Base-by-base conservation (phyloP, 139 green algal species). In the Coelastrella sp. region DNA sequence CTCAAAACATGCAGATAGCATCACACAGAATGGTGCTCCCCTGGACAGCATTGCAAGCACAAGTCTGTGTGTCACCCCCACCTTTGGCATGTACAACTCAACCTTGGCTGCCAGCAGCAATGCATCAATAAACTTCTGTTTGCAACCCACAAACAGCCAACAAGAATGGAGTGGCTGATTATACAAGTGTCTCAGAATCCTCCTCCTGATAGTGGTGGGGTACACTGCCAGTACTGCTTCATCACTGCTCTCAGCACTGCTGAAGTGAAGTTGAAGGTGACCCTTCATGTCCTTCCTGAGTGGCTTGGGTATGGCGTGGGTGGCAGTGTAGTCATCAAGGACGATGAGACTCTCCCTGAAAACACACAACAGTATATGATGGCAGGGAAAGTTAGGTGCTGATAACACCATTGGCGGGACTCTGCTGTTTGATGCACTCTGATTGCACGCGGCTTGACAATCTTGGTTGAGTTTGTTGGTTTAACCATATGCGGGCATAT, bases 111-210 rank as follows among this genome's bases (percentile, higher is more conserved):
- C 83, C 17, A 71, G 88, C 79, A 96, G 86, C 74, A 96, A 77
- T 3, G 92, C 92, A 23, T 96, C 94, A 14, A 96, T 60, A 20
- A 96, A 95, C 81, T 94, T 93, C 56, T 91, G 87, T 5, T 73
- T 32, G 6, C 47, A 68, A 10, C 89, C 90, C 3, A 75, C 56
- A n/a, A 96, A 93, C 75, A 96, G 85, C 75, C 93, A 95, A 56
- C 74, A 90, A n/a, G 59, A 68, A 4, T 80, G 80, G 64, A 95
- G 80, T 3, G 85, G 82, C 13, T 61, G 17, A 3, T 91, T 65
- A 87, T 96, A 96, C 17, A 96, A 85, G 60, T 94, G 89, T 6
- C 94, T 82, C 89, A 96, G 89, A 22, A 95, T 90, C 14, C 93
- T 89, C 7, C 92, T 86, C 4, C 92, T 64, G 58, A 96, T 90